Evolutionary conservation across 2,329 filamentous ascomycete genomes (phyloP).

Genomic region (Stachybotrys chartarum): DNA sequence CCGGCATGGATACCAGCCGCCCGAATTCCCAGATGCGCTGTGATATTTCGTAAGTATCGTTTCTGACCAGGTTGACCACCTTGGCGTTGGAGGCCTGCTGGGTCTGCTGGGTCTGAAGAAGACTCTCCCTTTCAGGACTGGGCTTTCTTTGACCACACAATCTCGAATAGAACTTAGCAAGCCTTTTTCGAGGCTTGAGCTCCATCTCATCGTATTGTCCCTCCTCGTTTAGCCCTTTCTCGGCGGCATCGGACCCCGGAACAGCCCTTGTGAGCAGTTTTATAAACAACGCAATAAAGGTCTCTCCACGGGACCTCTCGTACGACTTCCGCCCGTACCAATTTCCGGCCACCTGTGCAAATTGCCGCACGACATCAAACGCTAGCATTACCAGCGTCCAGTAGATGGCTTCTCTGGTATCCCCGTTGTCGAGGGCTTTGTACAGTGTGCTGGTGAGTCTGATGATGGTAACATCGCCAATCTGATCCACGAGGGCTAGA

Average conservation of each 20-base stretch:
- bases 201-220: background rate
- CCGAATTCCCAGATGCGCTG: slow-evolving; percentile 86
- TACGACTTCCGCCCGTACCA: slow-evolving; percentile 85
- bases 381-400: slow-evolving; percentile 29
- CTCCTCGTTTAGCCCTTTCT: slow-evolving; percentile 20
- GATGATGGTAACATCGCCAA: slow-evolving; percentile 29
- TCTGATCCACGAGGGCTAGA: slow-evolving; percentile 50
- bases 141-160: slow-evolving; percentile 12
- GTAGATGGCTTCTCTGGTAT: slow-evolving; percentile 21
- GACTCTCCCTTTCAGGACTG: slow-evolving; percentile 13
- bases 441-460: slow-evolving; percentile 29
- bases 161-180: slow-evolving; percentile 9
- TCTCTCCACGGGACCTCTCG: slow-evolving; percentile 73
- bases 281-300: slow-evolving; percentile 28
- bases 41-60: slow-evolving; percentile 74
- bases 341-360: slow-evolving; percentile 33
- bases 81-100: slow-evolving; percentile 69
- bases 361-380: slow-evolving; percentile 24
- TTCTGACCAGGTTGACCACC: slow-evolving; percentile 80
- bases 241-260: slow-evolving; percentile 28
- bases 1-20: slow-evolving; percentile 65
- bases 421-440: slow-evolving; percentile 20
- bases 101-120: no score
- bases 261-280: slow-evolving; percentile 30
- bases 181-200: background rate